Percentiles rank a stretch among this genome's conserved stretches.
These are phyloP conservation scores for Xylariaceae sp. DNA, from an alignment of 2,329 filamentous ascomycete genomes.

Conservation along the genomic window DNA sequence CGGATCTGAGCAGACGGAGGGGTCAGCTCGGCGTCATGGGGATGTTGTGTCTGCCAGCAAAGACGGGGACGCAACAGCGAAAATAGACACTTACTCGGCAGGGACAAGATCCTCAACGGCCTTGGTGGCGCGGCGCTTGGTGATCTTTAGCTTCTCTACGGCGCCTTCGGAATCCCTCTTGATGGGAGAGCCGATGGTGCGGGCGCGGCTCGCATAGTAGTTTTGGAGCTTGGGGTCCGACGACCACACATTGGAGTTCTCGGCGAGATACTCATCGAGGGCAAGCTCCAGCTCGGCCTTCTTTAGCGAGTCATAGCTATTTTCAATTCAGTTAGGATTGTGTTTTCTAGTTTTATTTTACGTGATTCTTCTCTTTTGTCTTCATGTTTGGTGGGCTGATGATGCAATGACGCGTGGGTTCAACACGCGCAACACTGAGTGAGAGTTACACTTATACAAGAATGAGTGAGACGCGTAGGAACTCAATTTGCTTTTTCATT, in stretches of 20 bases:
- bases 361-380: too few species aligned
- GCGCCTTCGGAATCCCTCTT: constrained; percentile 28
- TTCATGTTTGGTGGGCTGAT: too few species aligned
- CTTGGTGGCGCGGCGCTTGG: constrained; percentile 35
- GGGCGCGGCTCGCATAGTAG: constrained; percentile 70
- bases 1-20: constrained; percentile 38
- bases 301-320: constrained; percentile 65
- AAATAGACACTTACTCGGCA: constrained; percentile 65
- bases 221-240: constrained; percentile 62
- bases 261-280: constrained; percentile 68
- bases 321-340: too few species aligned
- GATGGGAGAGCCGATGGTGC: constrained; percentile 52
- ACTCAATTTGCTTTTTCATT: too few species aligned
- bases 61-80: too few species aligned
- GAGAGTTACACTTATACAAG: too few species aligned
- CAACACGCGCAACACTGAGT: too few species aligned
- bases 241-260: constrained; percentile 62
- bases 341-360: too few species aligned
- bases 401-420: constrained; percentile 20
- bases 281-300: constrained; percentile 75
- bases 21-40: too few species aligned
- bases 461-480: too few species aligned
- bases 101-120: constrained; percentile 62
- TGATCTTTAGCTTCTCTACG: constrained; percentile 23
- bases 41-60: too few species aligned